Evolutionary conservation across 495 filamentous ascomycete species (phyloP), one percentile per base, ranked within the genome.

Genomic region (Amorphotheca resinae): DNA sequence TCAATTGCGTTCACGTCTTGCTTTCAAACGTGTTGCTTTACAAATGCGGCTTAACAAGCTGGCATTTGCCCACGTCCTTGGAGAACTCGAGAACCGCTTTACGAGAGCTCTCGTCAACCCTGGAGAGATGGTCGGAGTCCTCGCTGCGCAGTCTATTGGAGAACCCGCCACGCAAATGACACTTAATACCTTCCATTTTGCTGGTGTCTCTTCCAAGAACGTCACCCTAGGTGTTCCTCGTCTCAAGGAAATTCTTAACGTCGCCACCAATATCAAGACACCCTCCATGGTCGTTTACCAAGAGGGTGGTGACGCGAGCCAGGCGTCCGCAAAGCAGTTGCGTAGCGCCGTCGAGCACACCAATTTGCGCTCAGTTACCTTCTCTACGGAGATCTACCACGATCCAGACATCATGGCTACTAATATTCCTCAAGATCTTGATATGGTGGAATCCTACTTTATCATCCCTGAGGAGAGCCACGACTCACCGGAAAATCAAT

Each of bases 101-200:
- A 69, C 76, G 15, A 74, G 77, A 54, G 76, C 93, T 33, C 69
- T 74, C 42, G 91, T 93, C 26, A 79, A 76, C 48, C 85, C 91
- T 23, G 91, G 91, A 51, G 91, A 99, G 61, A 99, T 99, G 91
- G 93, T 96, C 42, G 91, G 91, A 60, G 93, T 96, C 23, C 72
- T 99, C 55, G 91, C 91, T 42, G 91, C 91, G 9, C 91, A 99
- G 64, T 95, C 88, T 20, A 96, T 99, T 61, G 91, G 91, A 68
- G 91, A 99, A 61, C 91, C 91, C 15, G 91, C 91, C 33, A 99
- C 91, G 1, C 91, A 99, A 66, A 99, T 99, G 91, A 99, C 91
- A 0, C 63, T 99, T 36, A 99, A 99, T 64, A 99, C 91, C 21
- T 99, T 99, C 79, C 91, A 99, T 73, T 96, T 99, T 64, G 87